Evolutionary conservation across 2,329 filamentous ascomycete genomes (phyloP).

Genomic region (Penicillium capsulatum): DNA sequence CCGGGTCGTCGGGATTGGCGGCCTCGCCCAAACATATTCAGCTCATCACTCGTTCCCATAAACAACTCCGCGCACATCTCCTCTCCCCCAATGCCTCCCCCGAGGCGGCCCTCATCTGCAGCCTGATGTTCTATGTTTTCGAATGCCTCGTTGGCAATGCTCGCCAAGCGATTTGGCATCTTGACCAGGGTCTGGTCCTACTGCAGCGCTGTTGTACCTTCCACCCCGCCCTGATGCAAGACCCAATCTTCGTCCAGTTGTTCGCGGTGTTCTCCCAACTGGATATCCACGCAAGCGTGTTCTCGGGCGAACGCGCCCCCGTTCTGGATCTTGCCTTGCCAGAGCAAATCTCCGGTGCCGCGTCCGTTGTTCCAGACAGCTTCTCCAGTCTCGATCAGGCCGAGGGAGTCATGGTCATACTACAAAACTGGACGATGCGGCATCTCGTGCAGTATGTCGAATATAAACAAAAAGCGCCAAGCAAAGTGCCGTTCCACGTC

Average conservation of each 20-base stretch:
- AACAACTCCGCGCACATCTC: conserved; percentile 24
- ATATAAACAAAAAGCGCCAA: conserved; percentile 4
- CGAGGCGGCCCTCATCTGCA: conserved; percentile 24
- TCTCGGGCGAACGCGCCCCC: conserved; percentile 10
- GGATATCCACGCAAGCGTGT: conserved; percentile 24
- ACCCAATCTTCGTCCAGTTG: conserved; percentile 6
- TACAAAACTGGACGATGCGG: conserved; percentile 23
- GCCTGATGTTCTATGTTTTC: conserved; percentile 25
- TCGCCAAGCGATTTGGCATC: conserved; percentile 21
- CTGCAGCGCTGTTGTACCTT: conserved; percentile 13
- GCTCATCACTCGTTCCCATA: conserved; percentile 22
- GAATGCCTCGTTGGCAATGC: conserved; percentile 24
- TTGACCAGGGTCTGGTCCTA: conserved; percentile 22
- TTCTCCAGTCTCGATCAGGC: conserved; percentile 7
- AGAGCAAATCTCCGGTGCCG: not conserved
- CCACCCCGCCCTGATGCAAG: not conserved
- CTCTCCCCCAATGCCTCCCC: conserved; percentile 11
- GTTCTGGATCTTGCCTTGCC: conserved; percentile 10
- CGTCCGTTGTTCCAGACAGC: conserved; percentile 1
- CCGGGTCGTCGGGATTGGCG: not conserved
- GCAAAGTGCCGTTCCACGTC: conserved; percentile 7
- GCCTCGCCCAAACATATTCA: conserved; percentile 6
- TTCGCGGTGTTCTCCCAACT: conserved; percentile 15
- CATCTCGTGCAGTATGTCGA: conserved; percentile 14
- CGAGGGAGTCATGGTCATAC: conserved; percentile 16